These are phyloP conservation scores for Suillus occidentalis DNA, from an alignment of 768 basidiomycete genomes.

Conservation along the genomic window DNA sequence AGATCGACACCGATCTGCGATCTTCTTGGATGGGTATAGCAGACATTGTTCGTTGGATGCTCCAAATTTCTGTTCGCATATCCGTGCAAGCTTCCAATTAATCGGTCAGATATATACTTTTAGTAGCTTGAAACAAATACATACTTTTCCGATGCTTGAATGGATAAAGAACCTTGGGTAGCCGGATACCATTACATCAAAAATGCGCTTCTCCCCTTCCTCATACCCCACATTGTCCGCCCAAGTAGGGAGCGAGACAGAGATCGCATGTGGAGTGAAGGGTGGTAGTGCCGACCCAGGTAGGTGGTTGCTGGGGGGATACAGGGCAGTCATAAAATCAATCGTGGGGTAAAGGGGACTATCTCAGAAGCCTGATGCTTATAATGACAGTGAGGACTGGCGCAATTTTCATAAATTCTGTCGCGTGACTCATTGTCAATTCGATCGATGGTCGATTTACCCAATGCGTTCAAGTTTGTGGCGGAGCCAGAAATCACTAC, in stretches of 20 bases:
- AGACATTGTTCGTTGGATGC: conserved; percentile 69
- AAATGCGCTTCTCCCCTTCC: conserved; percentile 78
- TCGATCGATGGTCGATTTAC: not conserved
- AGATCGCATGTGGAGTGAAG: conserved; percentile 84
- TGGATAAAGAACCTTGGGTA: conserved; percentile 97
- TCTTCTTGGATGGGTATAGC: conserved; percentile 70
- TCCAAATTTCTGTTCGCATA: conserved; percentile 82
- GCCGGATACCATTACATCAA: conserved; percentile 80
- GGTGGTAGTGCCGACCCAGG: conserved; percentile 61
- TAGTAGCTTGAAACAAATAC: conserved; percentile 18
- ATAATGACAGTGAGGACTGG: too few species aligned
- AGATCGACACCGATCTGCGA: conserved; percentile 72
- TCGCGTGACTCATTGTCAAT: not conserved
- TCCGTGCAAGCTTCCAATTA: conserved; percentile 61
- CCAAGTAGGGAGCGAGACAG: conserved; percentile 95
- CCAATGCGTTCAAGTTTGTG: too few species aligned
- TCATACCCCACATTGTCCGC: conserved; percentile 90
- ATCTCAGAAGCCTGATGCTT: not conserved
- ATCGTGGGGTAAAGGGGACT: not conserved
- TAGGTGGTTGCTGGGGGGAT: conserved; percentile 15
- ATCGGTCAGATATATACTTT: not conserved
- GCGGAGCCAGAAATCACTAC: too few species aligned
- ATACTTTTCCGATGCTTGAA: conserved; percentile 77
- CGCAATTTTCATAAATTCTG: not conserved
- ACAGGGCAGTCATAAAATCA: conserved; percentile 7